Evolutionary conservation across 2,329 filamentous ascomycete genomes (phyloP).

Genomic region (Verticillium tricorpus): DNA sequence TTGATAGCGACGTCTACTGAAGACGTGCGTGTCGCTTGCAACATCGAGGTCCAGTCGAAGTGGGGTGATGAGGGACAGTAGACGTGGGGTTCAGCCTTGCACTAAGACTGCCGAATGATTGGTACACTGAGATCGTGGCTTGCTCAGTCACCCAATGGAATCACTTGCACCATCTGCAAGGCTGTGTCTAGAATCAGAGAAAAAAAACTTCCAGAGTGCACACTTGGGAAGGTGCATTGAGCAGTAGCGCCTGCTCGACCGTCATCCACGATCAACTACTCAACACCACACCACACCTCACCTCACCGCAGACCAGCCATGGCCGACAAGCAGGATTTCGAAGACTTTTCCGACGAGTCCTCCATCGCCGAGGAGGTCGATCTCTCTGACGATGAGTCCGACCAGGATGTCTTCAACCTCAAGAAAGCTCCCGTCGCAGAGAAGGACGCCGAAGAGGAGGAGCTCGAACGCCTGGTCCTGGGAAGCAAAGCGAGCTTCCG

Average conservation of each 20-base stretch:
- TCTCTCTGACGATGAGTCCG: conserved; percentile 15
- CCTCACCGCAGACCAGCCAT: conserved; percentile 5
- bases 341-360: conserved; percentile 13
- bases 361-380: conserved; percentile 10
- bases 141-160: conserved; percentile 1
- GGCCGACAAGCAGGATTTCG: conserved; percentile 14
- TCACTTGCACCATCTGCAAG: background rate
- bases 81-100: background rate
- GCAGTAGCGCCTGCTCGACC: background rate
- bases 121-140: background rate
- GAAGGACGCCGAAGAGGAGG: conserved; percentile 79
- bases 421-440: conserved; percentile 34
- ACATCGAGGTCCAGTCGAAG: too few species aligned
- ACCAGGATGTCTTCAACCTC: conserved; percentile 19
- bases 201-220: conserved; percentile 13
- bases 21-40: too few species aligned
- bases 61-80: too few species aligned
- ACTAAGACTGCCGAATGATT: background rate
- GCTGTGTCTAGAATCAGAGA: conserved; percentile 4
- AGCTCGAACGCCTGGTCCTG: conserved; percentile 83
- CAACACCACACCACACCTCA: background rate
- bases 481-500: conserved; percentile 82
- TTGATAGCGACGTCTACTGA: too few species aligned
- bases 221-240: background rate
- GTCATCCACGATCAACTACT: background rate